These are phyloP conservation scores for Podaxis sp. DNA, from an alignment of 768 basidiomycete genomes.

Conservation along the genomic window DNA sequence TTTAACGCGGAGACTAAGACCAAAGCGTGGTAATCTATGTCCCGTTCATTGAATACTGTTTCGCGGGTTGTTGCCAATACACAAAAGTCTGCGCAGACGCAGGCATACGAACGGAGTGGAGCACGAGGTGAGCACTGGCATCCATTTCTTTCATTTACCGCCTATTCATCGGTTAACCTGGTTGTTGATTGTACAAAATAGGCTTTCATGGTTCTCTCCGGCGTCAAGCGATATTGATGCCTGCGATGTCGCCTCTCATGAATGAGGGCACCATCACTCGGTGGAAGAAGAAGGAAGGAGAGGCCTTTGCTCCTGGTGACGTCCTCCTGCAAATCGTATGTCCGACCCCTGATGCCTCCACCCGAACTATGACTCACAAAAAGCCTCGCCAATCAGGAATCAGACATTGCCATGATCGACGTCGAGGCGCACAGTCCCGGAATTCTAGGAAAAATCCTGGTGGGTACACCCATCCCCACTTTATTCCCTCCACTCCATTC, in stretches of 20 bases:
- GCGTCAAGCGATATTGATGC: conserved; percentile 53
- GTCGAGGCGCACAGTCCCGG: conserved; percentile 99
- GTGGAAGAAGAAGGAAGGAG: conserved; percentile 91
- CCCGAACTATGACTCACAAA: conserved; percentile 2
- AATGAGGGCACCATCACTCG: conserved; percentile 88
- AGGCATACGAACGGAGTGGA: conserved; percentile 5
- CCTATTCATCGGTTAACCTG: background rate
- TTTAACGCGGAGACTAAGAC: background rate
- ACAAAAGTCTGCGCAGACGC: conserved; percentile 1
- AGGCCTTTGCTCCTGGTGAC: conserved; percentile 77
- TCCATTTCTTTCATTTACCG: background rate
- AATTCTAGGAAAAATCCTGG: conserved; percentile 89
- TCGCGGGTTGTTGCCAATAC: conserved; percentile 7
- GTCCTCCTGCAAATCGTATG: conserved; percentile 88
- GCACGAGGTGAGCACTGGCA: conserved; percentile 1
- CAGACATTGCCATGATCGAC: conserved; percentile 95
- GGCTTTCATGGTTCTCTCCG: conserved; percentile 20
- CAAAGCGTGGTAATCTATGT: background rate
- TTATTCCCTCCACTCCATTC: conserved; percentile 49
- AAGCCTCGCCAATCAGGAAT: conserved; percentile 59
- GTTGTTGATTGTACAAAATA: background rate
- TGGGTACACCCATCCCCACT: conserved; percentile 35
- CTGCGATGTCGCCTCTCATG: conserved; percentile 98
- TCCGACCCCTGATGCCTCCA: conserved; percentile 13
- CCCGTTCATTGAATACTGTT: conserved; percentile 14